A percentile compares a stretch with the other conserved stretches of the same genome.
Evolutionary conservation across 2,329 filamentous ascomycete genomes (phyloP).

Genomic region (Pezicula radicicola): DNA sequence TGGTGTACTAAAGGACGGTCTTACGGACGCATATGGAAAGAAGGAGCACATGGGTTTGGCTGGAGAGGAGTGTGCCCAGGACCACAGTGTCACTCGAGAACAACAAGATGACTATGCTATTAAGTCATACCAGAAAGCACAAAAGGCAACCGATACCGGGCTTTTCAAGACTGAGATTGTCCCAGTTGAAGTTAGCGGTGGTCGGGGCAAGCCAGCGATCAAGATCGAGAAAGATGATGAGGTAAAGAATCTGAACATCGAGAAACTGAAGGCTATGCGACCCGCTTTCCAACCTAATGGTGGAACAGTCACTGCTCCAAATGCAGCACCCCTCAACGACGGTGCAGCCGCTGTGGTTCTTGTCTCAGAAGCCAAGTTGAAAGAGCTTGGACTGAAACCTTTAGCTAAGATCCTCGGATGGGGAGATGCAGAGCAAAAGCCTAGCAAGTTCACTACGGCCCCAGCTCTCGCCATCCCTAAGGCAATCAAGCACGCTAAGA

Average conservation of each 20-base stretch:
- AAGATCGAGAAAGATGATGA: slow-evolving; percentile 87
- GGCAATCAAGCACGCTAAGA: slow-evolving; percentile 89
- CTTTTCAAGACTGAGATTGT: slow-evolving; percentile 84
- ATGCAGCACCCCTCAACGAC: slow-evolving; percentile 94
- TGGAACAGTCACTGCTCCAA: slow-evolving; percentile 92
- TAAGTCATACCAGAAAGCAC: slow-evolving; percentile 88
- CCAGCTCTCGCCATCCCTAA: slow-evolving; percentile 95
- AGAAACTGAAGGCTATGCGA: slow-evolving; percentile 82
- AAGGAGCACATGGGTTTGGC: slow-evolving; percentile 96
- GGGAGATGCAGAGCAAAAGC: slow-evolving; percentile 89
- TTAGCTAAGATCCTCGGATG: slow-evolving; percentile 96
- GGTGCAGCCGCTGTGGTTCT: slow-evolving; percentile 90
- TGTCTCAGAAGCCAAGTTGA: slow-evolving; percentile 89
- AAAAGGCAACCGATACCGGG: slow-evolving; percentile 77
- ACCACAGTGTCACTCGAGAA: slow-evolving; percentile 78
- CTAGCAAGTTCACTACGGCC: slow-evolving; percentile 93
- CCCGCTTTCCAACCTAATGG: slow-evolving; percentile 75
- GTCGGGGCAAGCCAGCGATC: slow-evolving; percentile 83
- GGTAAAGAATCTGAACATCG: slow-evolving; percentile 87
- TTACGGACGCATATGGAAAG: slow-evolving; percentile 88
- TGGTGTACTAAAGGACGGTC: slow-evolving; percentile 88
- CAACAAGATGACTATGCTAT: slow-evolving; percentile 96
- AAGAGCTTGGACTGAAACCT: slow-evolving; percentile 86
- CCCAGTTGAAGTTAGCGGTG: slow-evolving; percentile 82
- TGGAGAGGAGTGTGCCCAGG: slow-evolving; percentile 85